Percentiles rank a stretch among this genome's conserved stretches.
phyloP scores from a whole-genome alignment of 2,329 filamentous ascomycete genomes.

The Madurella mycetomatis region DNA sequence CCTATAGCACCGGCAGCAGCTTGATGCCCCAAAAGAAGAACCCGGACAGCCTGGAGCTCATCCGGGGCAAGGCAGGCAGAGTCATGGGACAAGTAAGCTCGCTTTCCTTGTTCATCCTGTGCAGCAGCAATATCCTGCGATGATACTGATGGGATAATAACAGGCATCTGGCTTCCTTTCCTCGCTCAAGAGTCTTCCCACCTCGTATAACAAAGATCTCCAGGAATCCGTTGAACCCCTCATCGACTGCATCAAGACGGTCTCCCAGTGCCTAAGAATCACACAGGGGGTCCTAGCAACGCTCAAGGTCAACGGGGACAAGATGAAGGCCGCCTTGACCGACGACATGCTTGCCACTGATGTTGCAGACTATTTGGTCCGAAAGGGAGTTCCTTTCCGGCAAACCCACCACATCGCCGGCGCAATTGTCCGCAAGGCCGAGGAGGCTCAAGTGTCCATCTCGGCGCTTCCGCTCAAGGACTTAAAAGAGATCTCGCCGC shows the following conservation, averaged over 20 bases:
- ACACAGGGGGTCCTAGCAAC: constrained; percentile 76
- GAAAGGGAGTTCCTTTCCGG: constrained; percentile 72
- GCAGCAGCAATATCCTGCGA: neutral
- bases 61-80: constrained; percentile 72
- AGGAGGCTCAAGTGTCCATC: constrained; percentile 64
- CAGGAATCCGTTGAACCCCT: constrained; percentile 85
- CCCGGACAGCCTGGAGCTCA: constrained; percentile 63
- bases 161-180: constrained; percentile 62
- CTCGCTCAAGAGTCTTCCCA: constrained; percentile 66
- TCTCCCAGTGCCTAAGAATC: constrained; percentile 76
- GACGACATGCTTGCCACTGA: constrained; percentile 80
- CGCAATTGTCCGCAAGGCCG: constrained; percentile 66
- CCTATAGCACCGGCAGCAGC: constrained; percentile 71
- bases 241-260: constrained; percentile 77
- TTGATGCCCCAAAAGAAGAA: constrained; percentile 87
- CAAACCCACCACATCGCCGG: constrained; percentile 81
- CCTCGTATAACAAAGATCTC: constrained; percentile 88
- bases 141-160: neutral
- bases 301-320: constrained; percentile 62
- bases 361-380: constrained; percentile 62
- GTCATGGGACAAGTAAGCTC: constrained; percentile 70
- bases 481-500: constrained; percentile 61
- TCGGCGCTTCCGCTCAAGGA: constrained; percentile 64
- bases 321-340: constrained; percentile 74
- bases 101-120: neutral